Evolutionary conservation across 2,329 filamentous ascomycete species (phyloP).

Genomic region (Verticillium nubilum): DNA sequence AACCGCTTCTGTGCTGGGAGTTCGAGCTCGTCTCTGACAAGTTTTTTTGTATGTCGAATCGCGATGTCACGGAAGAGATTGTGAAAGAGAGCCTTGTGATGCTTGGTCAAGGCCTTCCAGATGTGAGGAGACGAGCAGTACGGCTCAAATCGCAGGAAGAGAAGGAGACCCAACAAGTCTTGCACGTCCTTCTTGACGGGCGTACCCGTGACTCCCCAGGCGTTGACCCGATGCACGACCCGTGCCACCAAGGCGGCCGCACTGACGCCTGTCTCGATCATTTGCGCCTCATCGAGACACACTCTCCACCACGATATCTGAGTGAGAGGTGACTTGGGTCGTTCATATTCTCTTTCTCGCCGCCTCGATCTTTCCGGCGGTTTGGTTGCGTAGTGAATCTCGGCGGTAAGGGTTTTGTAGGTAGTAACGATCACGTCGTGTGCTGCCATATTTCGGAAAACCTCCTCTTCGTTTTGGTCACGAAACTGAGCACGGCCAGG

Average conservation of each 20-base stretch:
- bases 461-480: conserved; percentile 22
- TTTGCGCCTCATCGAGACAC: conserved; percentile 75
- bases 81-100: conserved; percentile 59
- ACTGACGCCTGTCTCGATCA: conserved; percentile 85
- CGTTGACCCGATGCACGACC: conserved; percentile 74
- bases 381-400: conserved; percentile 70
- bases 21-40: conserved; percentile 70
- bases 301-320: conserved; percentile 86
- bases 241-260: conserved; percentile 77
- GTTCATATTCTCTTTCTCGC: conserved; percentile 59
- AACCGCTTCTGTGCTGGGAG: conserved; percentile 80
- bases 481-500: conserved; percentile 30
- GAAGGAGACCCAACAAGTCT: conserved; percentile 74
- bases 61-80: conserved; percentile 67
- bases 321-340: conserved; percentile 69
- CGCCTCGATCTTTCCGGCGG: conserved; percentile 65
- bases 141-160: conserved; percentile 76
- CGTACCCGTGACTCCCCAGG: conserved; percentile 90
- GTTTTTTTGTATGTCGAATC: conserved; percentile 79
- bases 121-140: conserved; percentile 59
- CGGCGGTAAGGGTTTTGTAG: conserved; percentile 66
- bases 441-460: conserved; percentile 37
- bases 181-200: conserved; percentile 73
- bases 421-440: conserved; percentile 60
- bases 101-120: conserved; percentile 62